Evolutionary conservation across 192 early-diverging fungal genomes (phyloP).

Genomic region (Coemansia sp.): DNA sequence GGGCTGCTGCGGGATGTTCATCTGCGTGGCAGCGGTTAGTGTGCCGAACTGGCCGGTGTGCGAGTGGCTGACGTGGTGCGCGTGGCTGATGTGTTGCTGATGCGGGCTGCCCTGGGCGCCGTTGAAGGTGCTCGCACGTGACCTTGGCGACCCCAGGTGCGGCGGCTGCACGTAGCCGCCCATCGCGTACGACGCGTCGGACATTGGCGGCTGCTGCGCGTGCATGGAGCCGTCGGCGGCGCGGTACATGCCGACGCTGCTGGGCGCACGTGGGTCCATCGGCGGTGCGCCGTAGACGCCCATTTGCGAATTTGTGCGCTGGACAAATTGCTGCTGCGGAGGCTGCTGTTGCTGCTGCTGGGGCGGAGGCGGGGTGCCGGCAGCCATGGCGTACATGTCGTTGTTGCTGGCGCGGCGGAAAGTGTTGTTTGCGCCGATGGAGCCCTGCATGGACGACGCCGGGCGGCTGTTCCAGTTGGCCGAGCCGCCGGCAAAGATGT

Average conservation of each 20-base stretch:
- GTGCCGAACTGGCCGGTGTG: constrained; percentile 42
- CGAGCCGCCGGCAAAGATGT: constrained; percentile 14
- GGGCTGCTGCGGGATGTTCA: constrained; percentile 17
- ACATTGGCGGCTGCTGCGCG: constrained; percentile 7
- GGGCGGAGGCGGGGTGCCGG: too few species aligned
- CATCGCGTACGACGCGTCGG: background rate
- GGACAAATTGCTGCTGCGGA: constrained; percentile 19
- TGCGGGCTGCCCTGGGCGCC: background rate
- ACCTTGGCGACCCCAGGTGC: constrained; percentile 35
- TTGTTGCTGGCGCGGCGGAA: constrained; percentile 47
- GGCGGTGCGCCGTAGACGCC: constrained; percentile 1
- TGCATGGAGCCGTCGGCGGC: constrained; percentile 6
- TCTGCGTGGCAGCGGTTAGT: constrained; percentile 31
- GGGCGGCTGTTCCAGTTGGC: constrained; percentile 36
- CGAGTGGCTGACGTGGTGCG: constrained; percentile 9
- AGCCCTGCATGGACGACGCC: constrained; percentile 39
- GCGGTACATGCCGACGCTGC: constrained; percentile 15
- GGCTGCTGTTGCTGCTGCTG: too few species aligned
- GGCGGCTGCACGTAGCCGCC: constrained; percentile 12
- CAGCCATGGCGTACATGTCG: constrained; percentile 38
- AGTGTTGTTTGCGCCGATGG: constrained; percentile 9
- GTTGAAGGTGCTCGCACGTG: constrained; percentile 38
- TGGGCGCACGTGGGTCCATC: constrained; percentile 13
- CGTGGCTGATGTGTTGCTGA: background rate
- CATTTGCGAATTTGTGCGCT: constrained; percentile 25